Conservation (phyloP, 129 eudicot genomes). For the Heracleum sosnowskyi region DNA sequence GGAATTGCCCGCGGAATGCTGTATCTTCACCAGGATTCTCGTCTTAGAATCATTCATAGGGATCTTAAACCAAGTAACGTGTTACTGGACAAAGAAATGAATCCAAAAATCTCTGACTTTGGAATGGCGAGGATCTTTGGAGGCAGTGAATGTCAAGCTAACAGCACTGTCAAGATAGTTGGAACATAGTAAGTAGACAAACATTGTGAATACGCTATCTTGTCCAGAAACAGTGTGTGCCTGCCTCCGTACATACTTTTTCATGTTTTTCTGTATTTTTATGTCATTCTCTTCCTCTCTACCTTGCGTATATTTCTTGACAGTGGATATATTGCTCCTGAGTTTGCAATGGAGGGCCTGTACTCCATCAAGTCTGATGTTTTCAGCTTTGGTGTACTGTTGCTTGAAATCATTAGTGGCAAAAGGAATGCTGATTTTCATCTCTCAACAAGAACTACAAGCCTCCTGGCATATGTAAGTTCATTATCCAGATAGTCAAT, state of each 20-base stretch:
- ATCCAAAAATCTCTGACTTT: slow-evolving; percentile 25
- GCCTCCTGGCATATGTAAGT: slow-evolving; percentile 15
- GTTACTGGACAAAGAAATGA: slow-evolving; percentile 22
- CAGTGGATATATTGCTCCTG: slow-evolving; percentile 55
- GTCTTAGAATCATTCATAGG: slow-evolving; percentile 21
- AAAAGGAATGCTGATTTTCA: slow-evolving; percentile 10
- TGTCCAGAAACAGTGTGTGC: too few relatives aligned
- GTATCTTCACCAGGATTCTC: slow-evolving; percentile 27
- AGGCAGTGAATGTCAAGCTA: not conserved
- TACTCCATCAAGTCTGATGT: slow-evolving; percentile 49
- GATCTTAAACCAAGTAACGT: slow-evolving; percentile 20
- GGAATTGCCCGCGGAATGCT: slow-evolving; percentile 26
- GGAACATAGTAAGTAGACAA: slow-evolving; percentile 20
- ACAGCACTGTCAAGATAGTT: slow-evolving; percentile 11
- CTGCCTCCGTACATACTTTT: not conserved
- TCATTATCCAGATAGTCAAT: not conserved
- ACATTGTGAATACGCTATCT: not conserved
- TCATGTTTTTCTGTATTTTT: not conserved
- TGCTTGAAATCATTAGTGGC: slow-evolving; percentile 41
- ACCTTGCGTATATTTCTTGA: not conserved
- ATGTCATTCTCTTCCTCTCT: not conserved
- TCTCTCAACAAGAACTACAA: not conserved
- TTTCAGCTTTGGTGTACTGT: slow-evolving; percentile 46
- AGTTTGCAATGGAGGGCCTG: slow-evolving; percentile 29
- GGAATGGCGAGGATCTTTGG: slow-evolving; percentile 20